phyloP scores from a whole-genome alignment of 2,329 filamentous ascomycete species.

The Colletotrichum gigasporum region DNA sequence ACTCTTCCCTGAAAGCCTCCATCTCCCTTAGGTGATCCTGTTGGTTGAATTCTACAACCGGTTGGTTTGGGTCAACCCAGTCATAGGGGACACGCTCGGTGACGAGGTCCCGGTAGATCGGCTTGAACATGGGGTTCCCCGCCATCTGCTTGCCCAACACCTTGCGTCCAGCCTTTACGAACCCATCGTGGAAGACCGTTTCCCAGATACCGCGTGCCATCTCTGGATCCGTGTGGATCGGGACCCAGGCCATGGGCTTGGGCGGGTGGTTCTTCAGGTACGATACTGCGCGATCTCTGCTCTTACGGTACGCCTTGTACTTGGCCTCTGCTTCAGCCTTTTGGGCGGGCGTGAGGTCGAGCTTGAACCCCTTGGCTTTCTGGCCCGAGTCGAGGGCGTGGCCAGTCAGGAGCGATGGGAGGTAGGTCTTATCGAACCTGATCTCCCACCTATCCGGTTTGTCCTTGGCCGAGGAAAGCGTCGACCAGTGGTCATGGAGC shows the following conservation, averaged over 20 bases:
- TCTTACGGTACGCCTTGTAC: constrained; percentile 25
- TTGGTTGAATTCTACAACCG: neutral
- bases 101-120: constrained; percentile 25
- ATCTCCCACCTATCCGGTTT: constrained; percentile 23
- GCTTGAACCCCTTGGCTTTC: neutral
- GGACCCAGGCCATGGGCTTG: constrained; percentile 24
- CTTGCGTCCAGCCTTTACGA: constrained; percentile 7
- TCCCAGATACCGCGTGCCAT: neutral
- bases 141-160: constrained; percentile 4
- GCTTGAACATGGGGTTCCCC: constrained; percentile 20
- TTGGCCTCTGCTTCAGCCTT: constrained; percentile 12
- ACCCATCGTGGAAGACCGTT: neutral
- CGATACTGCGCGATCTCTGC: constrained; percentile 20
- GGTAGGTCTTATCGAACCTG: constrained; percentile 9
- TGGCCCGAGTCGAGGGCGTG: neutral
- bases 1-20: constrained; percentile 22
- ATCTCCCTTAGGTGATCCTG: constrained; percentile 17
- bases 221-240: neutral
- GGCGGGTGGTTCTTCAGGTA: constrained; percentile 25
- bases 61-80: constrained; percentile 24
- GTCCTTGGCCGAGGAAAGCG: constrained; percentile 1
- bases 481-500: constrained; percentile 15
- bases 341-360: constrained; percentile 14
- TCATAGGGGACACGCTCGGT: constrained; percentile 24
- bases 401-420: neutral